phyloP scores from a whole-genome alignment of 768 basidiomycete genomes.

The Melanogaster broomeanus region DNA sequence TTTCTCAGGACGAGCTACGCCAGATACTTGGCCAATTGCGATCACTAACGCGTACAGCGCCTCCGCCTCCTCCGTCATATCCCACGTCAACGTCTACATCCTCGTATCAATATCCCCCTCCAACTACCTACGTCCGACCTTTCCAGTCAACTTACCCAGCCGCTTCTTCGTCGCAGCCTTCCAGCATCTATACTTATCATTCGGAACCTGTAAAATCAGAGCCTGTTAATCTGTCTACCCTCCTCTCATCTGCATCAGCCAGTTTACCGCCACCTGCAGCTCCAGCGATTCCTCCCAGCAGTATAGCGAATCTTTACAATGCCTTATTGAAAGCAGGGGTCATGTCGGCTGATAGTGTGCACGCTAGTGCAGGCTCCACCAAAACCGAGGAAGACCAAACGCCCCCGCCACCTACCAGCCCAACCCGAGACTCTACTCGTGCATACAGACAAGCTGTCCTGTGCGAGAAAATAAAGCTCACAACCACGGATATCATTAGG shows the following conservation, averaged over 20 bases:
- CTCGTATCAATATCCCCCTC: slow-evolving; percentile 33
- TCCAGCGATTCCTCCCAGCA: slow-evolving; percentile 28
- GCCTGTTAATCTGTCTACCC: slow-evolving; percentile 29
- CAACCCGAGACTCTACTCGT: slow-evolving; percentile 50
- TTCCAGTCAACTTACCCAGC: slow-evolving; percentile 32
- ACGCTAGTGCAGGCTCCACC: slow-evolving; percentile 48
- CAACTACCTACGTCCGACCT: slow-evolving; percentile 28
- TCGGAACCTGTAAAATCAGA: slow-evolving; percentile 30
- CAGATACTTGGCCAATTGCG: slow-evolving; percentile 77
- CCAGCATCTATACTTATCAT: slow-evolving; percentile 29
- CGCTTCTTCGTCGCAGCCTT: slow-evolving; percentile 33
- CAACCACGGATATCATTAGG: slow-evolving; percentile 71
- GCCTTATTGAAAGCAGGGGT: slow-evolving; percentile 81
- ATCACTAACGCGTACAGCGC: slow-evolving; percentile 50
- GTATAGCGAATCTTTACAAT: slow-evolving; percentile 61
- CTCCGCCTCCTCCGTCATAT: slow-evolving; percentile 25
- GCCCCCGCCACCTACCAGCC: slow-evolving; percentile 31
- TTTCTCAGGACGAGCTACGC: slow-evolving; percentile 75
- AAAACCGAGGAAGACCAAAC: slow-evolving; percentile 27
- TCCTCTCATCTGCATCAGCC: slow-evolving; percentile 28
- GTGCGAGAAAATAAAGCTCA: slow-evolving; percentile 59
- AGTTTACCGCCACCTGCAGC: slow-evolving; percentile 23
- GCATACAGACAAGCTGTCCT: slow-evolving; percentile 65
- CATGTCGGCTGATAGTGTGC: slow-evolving; percentile 55
- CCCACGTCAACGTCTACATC: slow-evolving; percentile 25